Conservation (phyloP, 1,284 basidiomycete species). For the Cryptococcus sp. region DNA sequence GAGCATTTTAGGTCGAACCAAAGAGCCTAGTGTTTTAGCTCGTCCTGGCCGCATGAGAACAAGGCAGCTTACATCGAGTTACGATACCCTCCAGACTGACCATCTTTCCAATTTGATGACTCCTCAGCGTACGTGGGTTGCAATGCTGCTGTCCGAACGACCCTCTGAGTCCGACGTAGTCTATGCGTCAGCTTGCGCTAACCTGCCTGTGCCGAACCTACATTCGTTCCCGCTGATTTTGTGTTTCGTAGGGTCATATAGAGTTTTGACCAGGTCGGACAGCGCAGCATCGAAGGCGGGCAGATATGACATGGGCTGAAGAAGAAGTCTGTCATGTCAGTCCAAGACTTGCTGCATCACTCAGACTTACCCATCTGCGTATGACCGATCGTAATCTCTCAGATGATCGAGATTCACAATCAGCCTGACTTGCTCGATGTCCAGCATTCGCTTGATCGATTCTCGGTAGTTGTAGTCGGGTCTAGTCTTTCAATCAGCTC, state of each 20-base stretch:
- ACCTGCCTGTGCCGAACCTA: slow-evolving; percentile 25
- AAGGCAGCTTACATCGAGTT: slow-evolving; percentile 65
- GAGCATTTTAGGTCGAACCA: slow-evolving; percentile 97
- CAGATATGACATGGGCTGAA: slow-evolving; percentile 83
- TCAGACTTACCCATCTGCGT: slow-evolving; percentile 50
- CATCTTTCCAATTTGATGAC: slow-evolving; percentile 89
- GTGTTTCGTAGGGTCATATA: slow-evolving; percentile 77
- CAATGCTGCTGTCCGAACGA: slow-evolving; percentile 99
- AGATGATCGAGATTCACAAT: slow-evolving; percentile 96
- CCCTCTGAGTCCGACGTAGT: slow-evolving; percentile 88
- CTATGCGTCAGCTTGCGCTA: slow-evolving; percentile 10
- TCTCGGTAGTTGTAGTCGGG: slow-evolving; percentile 70
- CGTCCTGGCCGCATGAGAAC: background rate
- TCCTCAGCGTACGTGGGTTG: slow-evolving; percentile 86
- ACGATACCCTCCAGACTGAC: slow-evolving; percentile 97
- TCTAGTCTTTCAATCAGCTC: slow-evolving; percentile 26
- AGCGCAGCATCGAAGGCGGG: slow-evolving; percentile 89
- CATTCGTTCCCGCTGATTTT: slow-evolving; percentile 71
- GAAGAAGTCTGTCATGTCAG: slow-evolving; percentile 71
- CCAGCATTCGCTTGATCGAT: slow-evolving; percentile 79
- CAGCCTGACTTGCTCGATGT: slow-evolving; percentile 77
- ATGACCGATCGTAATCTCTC: slow-evolving; percentile 85
- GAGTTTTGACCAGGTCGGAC: slow-evolving; percentile 65
- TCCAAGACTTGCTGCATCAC: too few species aligned
- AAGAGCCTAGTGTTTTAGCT: slow-evolving; percentile 56